Base-by-base conservation (phyloP, 768 basidiomycete genomes). In the Coprinopsis marcescibilis region DNA sequence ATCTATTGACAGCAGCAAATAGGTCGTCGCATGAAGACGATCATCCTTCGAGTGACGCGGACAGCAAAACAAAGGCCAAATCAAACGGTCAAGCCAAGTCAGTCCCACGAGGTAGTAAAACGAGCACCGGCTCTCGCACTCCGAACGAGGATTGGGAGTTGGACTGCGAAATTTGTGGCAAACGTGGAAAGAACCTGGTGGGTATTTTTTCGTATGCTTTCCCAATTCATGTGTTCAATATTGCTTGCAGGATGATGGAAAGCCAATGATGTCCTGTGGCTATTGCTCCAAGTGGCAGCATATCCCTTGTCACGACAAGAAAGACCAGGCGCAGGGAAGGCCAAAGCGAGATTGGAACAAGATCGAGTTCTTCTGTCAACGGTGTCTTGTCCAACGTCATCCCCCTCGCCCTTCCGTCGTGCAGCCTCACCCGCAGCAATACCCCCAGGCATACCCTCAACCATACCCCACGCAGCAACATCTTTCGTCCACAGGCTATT, bases 211-310 rank as follows among this genome's bases (percentile, higher is more conserved):
- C 8, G 13, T 13, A 5, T 24, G 15, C 29, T 19, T 32, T 25
- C 25, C 29, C 14, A 23, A 43, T n/a, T 32, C 11, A 32, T n/a
- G 15, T 45, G 24, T 43, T 26, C 17, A 49, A 55, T 33, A 56
- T 39, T 8, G n/a, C n/a, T n/a, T n/a, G n/a, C 50, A 93, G 91
- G 88, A 92, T 50, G 89, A 90, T 50, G 85, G 82, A 10, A 67
- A 71, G 10, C 81, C 86, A 2, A 75, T 95, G 66, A 78, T 91
- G 59, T 89, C 80, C 29, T 96, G 93, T 58, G 88, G 86, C 19
- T 60, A 65, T 23, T 96, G 93, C 62, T 76, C 73, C 12, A 81
- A 81, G 61, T 96, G 92, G 93, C 93, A 95, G 56, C 93, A 96
- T 56, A 89, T 89, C 26, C 60, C 69, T 17, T 96, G 93, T 57